phyloP scores from a whole-genome alignment of 106 monocot genomes.

The Dendrobium chrysotoxum region DNA sequence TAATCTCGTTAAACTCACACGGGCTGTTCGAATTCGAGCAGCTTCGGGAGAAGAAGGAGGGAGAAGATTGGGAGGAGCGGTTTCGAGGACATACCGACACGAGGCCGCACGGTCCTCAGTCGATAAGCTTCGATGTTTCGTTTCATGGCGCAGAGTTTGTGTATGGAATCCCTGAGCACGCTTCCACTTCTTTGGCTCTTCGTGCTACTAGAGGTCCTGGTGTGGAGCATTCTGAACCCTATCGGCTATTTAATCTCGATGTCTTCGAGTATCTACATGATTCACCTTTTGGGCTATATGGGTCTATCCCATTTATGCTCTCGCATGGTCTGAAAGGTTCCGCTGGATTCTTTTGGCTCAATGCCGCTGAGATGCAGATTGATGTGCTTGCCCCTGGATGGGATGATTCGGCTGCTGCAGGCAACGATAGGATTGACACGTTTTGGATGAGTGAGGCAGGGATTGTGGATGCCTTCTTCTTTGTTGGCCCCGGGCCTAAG shows the following conservation, averaged over 20 bases:
- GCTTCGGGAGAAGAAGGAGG: conserved; percentile 55
- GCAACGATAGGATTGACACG: conserved; percentile 44
- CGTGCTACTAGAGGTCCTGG: conserved; percentile 73
- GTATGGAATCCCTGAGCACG: conserved; percentile 97
- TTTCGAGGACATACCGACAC: conserved; percentile 81
- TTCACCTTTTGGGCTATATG: conserved; percentile 90
- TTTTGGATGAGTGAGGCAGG: conserved; percentile 98
- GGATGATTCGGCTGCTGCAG: conserved; percentile 22
- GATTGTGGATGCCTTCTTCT: conserved; percentile 85
- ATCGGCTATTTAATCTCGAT: conserved; percentile 87
- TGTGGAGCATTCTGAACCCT: conserved; percentile 81
- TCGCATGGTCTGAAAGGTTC: conserved; percentile 57
- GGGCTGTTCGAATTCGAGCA: conserved; percentile 96
- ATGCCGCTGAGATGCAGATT: conserved; percentile 98
- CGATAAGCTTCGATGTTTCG: conserved; percentile 78
- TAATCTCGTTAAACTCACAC: conserved; percentile 78
- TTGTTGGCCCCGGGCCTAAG: conserved; percentile 85
- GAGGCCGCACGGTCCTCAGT: conserved; percentile 84
- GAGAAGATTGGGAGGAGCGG: conserved; percentile 77
- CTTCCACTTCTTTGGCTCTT: conserved; percentile 51
- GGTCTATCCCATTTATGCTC: conserved; percentile 93
- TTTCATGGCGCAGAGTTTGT: conserved; percentile 90
- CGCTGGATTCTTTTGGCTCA: conserved; percentile 94
- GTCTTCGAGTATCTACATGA: conserved; percentile 92
- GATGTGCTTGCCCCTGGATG: conserved; percentile 88